Conservation (phyloP, 208 protist genomes). For the Leishmania aethiopica region DNA sequence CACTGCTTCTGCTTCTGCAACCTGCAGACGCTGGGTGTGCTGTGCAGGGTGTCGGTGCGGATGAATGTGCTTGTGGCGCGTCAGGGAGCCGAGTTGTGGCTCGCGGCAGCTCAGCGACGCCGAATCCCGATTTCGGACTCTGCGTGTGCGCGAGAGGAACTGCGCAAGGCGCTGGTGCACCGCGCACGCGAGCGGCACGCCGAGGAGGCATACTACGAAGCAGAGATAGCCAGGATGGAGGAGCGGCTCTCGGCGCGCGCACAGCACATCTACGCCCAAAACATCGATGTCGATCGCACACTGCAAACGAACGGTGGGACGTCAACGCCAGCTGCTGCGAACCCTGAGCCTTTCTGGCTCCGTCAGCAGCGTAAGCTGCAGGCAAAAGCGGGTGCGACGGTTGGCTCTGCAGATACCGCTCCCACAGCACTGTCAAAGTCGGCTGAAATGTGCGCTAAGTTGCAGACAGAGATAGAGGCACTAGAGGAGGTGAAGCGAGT, state of each 20-base stretch:
- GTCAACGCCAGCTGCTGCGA: not conserved
- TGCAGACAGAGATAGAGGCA: conserved; percentile 25
- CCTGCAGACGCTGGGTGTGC: conserved; percentile 25
- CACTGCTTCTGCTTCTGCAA: conserved; percentile 34
- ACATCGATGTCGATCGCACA: conserved; percentile 40
- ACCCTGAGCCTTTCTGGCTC: conserved; percentile 16
- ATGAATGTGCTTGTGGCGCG: conserved; percentile 29
- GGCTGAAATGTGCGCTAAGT: conserved; percentile 10
- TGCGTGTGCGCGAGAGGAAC: conserved; percentile 11
- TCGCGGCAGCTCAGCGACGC: conserved; percentile 21
- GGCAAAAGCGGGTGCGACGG: not conserved
- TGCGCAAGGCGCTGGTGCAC: conserved; percentile 11
- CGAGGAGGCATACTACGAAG: conserved; percentile 34
- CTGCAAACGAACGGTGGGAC: conserved; percentile 22
- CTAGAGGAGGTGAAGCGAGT: conserved; percentile 23
- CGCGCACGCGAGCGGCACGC: conserved; percentile 24
- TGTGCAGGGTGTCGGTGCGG: conserved; percentile 28
- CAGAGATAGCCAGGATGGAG: conserved; percentile 33
- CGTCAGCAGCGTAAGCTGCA: conserved; percentile 1
- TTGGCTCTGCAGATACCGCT: not conserved
- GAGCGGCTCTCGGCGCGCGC: conserved; percentile 35
- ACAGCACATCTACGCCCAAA: conserved; percentile 35
- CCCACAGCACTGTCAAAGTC: not conserved
- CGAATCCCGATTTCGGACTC: conserved; percentile 15
- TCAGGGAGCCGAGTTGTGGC: conserved; percentile 28